Evolutionary conservation across 164 flowering plant species (phyloP), one percentile per base, ranked within the genome.

Genomic region (Dillenia suffruticosa): DNA sequence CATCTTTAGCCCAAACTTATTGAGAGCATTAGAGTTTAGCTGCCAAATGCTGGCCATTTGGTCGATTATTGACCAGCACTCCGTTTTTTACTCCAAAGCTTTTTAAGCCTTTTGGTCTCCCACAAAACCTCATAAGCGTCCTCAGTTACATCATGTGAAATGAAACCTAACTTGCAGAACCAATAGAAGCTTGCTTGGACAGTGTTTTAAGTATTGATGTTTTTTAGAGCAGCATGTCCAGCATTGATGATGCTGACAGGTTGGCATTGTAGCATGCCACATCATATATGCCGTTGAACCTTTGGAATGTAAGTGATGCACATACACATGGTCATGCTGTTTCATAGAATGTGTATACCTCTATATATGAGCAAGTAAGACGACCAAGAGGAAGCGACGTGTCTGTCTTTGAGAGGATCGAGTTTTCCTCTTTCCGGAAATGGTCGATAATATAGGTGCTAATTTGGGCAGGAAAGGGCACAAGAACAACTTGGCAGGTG

Each of bases 321-420:
- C 49, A 63, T 47, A 22, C 44, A 57, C 49, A 32, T 15, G 54
- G 19, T 61, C 51, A 61, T 32, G 48, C 45, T 48, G 44, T 54
- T 10, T 57, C 12, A 15, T 5, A 17, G 14, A n/a, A 13, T 12
- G 14, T 54, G 12, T 44, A 16, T 46, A 9, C 24, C n/a, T 55
- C 46, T 61, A 64, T 55, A 47, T 48, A 54, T 54, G 15, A 9
- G 45, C n/a, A 10, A 12, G 45, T 12, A 10, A 12, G 49, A 8
- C 19, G 10, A 10, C 44, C 19, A 3, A 14, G 46, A 43, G n/a
- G 59, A 22, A 55, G 61, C 71, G 6, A 72, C 72, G 75, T 80
- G 84, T 71, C 76, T 70, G 17, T 66, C 70, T 76, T 68, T 74
- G 61, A 72, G 40, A 72, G 79, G 77, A 52, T 58, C 62, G 45